Conservation (phyloP, 1,284 basidiomycete genomes). For the Phellopilus nigrolimitatus region DNA sequence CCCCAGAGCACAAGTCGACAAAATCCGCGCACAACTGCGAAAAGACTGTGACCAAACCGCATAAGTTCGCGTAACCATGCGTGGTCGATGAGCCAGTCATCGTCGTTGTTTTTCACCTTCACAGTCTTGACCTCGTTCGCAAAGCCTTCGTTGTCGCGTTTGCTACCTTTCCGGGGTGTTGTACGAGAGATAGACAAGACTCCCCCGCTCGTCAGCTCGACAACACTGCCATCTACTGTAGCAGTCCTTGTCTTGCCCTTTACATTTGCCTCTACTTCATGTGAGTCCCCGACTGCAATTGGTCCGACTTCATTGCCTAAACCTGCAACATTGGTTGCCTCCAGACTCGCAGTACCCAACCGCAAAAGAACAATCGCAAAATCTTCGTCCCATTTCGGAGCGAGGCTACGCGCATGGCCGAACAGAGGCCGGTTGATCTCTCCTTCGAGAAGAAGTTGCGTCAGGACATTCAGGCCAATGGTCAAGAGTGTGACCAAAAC, state of each 20-base stretch:
- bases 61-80: conserved; percentile 44
- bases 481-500: conserved; percentile 51
- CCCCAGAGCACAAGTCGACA: conserved; percentile 14
- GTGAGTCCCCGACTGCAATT: conserved; percentile 35
- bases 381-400: conserved; percentile 61
- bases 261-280: conserved; percentile 6
- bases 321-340: conserved; percentile 64
- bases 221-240: conserved; percentile 28
- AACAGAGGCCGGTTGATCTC: conserved; percentile 42
- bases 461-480: conserved; percentile 51
- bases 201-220: conserved; percentile 41
- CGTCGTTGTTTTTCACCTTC: conserved; percentile 32
- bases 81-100: conserved; percentile 38
- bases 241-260: not conserved
- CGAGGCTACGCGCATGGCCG: conserved; percentile 38
- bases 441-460: conserved; percentile 59
- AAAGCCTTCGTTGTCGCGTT: conserved; percentile 33
- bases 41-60: conserved; percentile 16
- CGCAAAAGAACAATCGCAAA: conserved; percentile 66
- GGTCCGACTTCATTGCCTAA: conserved; percentile 68
- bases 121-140: conserved; percentile 46
- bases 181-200: conserved; percentile 34
- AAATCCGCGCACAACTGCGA: conserved; percentile 11
- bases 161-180: conserved; percentile 31
- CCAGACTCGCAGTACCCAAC: conserved; percentile 66